Base-by-base conservation (phyloP, 2,329 filamentous ascomycete species). In the Neodidymelliopsis sp. region DNA sequence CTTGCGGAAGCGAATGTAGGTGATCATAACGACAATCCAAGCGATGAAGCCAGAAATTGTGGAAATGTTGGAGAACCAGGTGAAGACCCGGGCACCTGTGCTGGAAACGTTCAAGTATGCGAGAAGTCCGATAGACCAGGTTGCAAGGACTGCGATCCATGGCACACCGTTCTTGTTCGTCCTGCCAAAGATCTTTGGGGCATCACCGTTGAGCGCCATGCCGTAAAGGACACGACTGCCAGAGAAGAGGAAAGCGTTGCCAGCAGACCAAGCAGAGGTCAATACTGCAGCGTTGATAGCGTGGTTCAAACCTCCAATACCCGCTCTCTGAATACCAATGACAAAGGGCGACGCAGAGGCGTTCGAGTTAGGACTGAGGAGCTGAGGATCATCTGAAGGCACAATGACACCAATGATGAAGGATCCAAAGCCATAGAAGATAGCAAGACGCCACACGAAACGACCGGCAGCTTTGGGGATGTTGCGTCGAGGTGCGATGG, bases 201-300 rank as follows among this genome's bases (percentile, higher is more conserved):
- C 81, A 51, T 82, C 79, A 7, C 77, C 73, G 53, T 76, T 77
- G 33, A 80, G 70, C 1, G 76, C 75, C 57, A 78, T 68, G 12
- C 71, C 74, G 55, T 80, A 82, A 3, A 84, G 70, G 15, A 78
- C 76, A 44, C 81, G 76, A 3, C 78, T 80, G 4, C 77, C 79
- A 0, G 76, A 75, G 57, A 77, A 79, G n/a, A 91, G 77, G 59
- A 81, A 83, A 53, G 87, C 84, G 59, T 91, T 91, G 0, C 83
- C 85, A 0, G 87, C 80, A 0, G 87, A 90, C 79, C 84, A 88
- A 0, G 86, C 87, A 0, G 86, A 88, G 0, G 86, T 89, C 52
- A 91, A 78, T 54, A 92, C 84, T 9, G 91, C 79, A 22, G 87
- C 88, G 66, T 93, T 93, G 70, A 92, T 86, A 33, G 91, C 81